Conservation (phyloP, 345 rosid genomes). For the Microthlaspi erraticum region DNA sequence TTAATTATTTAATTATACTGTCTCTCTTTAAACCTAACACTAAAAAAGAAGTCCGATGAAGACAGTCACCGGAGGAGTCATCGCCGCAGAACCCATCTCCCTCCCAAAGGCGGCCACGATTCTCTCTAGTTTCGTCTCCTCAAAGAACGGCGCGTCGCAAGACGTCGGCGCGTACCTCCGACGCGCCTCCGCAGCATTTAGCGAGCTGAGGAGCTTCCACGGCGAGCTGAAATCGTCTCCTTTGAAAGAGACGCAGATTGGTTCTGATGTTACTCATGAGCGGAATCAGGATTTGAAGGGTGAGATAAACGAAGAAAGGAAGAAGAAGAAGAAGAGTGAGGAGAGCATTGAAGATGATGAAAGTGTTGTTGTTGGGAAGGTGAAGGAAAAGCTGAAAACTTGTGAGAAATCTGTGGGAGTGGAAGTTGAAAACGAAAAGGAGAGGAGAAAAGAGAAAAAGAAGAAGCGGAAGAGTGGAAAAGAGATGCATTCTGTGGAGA, state of each 20-base stretch:
- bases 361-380: too few relatives aligned
- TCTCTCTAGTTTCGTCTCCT: conserved; percentile 47
- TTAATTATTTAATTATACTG: too few relatives aligned
- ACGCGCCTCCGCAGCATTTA: conserved; percentile 47
- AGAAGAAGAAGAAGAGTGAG: too few relatives aligned
- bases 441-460: conserved; percentile 10
- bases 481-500: too few relatives aligned
- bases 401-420: background rate
- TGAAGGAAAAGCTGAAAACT: too few relatives aligned
- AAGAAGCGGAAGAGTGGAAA: conserved; percentile 13
- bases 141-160: conserved; percentile 51
- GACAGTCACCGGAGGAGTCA: conserved; percentile 44
- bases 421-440: background rate
- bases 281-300: too few relatives aligned
- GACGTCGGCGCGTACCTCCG: conserved; percentile 51
- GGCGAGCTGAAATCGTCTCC: conserved; percentile 22
- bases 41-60: conserved; percentile 40
- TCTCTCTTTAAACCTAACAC: too few relatives aligned
- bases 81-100: conserved; percentile 33
- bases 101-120: conserved; percentile 47
- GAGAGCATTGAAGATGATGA: too few relatives aligned
- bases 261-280: too few relatives aligned
- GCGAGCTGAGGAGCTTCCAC: conserved; percentile 46
- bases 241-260: too few relatives aligned
- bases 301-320: too few relatives aligned